Evolutionary conservation across 2,329 filamentous ascomycete genomes (phyloP), one percentile per base, ranked within the genome.

Genomic region (Capronia epimyces): DNA sequence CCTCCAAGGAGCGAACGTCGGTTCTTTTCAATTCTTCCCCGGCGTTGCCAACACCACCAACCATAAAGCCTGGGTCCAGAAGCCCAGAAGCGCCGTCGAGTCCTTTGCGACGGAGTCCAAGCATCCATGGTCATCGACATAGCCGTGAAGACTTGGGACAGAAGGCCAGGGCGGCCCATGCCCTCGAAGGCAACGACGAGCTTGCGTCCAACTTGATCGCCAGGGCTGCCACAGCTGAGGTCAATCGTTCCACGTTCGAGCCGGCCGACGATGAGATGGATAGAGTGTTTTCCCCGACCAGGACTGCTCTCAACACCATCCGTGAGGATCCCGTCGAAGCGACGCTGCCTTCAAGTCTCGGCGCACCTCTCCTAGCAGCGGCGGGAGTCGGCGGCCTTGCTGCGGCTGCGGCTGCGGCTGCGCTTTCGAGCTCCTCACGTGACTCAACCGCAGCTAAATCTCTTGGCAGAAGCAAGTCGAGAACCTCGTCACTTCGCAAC

Each of bases 271-370:
- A 55, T 22, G 46, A 56, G 22, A 37, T 41, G n/a, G 44, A 52
- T 4, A 46, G 53, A 10, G 27, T 61, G 8, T 50, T 62, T 42
- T 66, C 67, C 16, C 70, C 70, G 24, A 65, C 69, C 27, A 66
- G 65, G 37, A 69, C 65, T 46, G 67, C 69, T 20, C 73, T 82
- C 7, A 71, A 75, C 16, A 69, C 76, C 1, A 81, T 81, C 56
- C 71, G 73, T 39, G 71, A 72, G 48, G 67, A 70, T 40, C 67
- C 66, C 37, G 16, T 27, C 9, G 51, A 54, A 22, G 24, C 27
- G 5, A n/a, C 15, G 12, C 15, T 15, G 31, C 16, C 25, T n/a
- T 22, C 43, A 20, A 12, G 36, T n/a, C n/a, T n/a, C n/a, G n/a
- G n/a, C n/a, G n/a, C 29, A 16, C 36, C 46, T 4, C 42, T 46